phyloP scores from a whole-genome alignment of 2,329 filamentous ascomycete genomes.

The Huntiella abstrusa region DNA sequence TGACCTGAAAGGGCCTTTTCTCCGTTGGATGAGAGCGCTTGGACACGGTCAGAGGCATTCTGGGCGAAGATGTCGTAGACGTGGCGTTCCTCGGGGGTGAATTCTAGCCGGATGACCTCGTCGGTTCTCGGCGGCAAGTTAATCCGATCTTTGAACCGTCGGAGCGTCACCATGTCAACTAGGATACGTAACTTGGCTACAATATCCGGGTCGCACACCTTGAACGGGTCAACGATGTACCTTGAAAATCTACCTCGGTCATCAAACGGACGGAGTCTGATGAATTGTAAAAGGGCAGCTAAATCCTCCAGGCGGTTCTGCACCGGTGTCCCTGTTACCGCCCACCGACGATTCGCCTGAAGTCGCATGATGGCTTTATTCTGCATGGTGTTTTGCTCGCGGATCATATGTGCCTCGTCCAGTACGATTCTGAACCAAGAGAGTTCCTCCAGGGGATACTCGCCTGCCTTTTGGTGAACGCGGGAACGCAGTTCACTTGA shows the following conservation, averaged over 20 bases:
- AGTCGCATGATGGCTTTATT: slow-evolving; percentile 72
- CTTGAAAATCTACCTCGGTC: slow-evolving; percentile 56
- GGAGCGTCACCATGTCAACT: slow-evolving; percentile 84
- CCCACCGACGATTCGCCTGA: slow-evolving; percentile 71
- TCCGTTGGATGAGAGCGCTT: slow-evolving; percentile 43
- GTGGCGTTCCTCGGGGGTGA: slow-evolving; percentile 52
- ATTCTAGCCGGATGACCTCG: slow-evolving; percentile 52
- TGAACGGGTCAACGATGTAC: slow-evolving; percentile 72
- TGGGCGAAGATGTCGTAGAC: slow-evolving; percentile 74
- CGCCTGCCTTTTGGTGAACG: slow-evolving; percentile 37
- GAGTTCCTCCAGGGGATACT: slow-evolving; percentile 52
- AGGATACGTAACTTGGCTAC: slow-evolving; percentile 71
- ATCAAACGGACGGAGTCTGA: slow-evolving; percentile 71
- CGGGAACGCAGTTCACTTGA: slow-evolving; percentile 56
- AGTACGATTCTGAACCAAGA: slow-evolving; percentile 89
- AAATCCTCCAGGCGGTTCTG: slow-evolving; percentile 88
- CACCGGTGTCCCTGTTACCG: slow-evolving; percentile 89
- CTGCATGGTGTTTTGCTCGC: slow-evolving; percentile 62
- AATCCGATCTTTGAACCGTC: slow-evolving; percentile 81
- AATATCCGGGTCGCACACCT: slow-evolving; percentile 65
- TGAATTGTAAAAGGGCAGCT: slow-evolving; percentile 67
- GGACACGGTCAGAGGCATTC: slow-evolving; percentile 63
- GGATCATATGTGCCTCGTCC: slow-evolving; percentile 88
- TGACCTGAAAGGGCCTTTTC: slow-evolving; percentile 56
- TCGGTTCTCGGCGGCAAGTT: slow-evolving; percentile 60